Evolutionary conservation across 768 basidiomycete genomes (phyloP), one percentile per base, ranked within the genome.

Genomic region (Trametes cinnabarina): DNA sequence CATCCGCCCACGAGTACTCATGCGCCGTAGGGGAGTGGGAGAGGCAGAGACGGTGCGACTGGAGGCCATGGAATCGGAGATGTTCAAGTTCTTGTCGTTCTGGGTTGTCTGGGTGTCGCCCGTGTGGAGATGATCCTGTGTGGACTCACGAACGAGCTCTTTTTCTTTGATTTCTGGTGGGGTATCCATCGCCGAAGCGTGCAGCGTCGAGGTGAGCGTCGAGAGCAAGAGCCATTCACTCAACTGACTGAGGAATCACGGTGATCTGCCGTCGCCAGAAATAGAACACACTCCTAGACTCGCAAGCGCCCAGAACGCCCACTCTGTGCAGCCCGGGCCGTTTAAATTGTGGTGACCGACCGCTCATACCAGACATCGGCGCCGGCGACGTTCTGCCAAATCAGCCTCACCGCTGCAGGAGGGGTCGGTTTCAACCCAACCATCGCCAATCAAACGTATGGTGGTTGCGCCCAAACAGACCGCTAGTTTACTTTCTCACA

Each of bases 171-270:
- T 20, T 39, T 46, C 51, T 8, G 35, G 50, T 11, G 50, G 28
- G 19, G 51, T 47, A 23, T 37, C 50, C 60, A 61, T 61, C 22
- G 55, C 26, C 49, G 54, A 9, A 7, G 35, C 37, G 20, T 39
- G 35, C 42, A 34, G 43, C 41, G 54, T 40, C 46, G 46, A 28
- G 54, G 49, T 47, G 49, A 41, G 35, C 37, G 41, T 50, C 25
- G 43, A 26, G 50, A 30, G 50, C 42, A 47, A 41, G 37, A 50
- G 35, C 20, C 50, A 44, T 20, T n/a, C n/a, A n/a, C 23, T 12
- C 28, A 15, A 30, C 28, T 4, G 47, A 11, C 35, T 23, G 30
- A 43, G 39, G 23, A 57, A 22, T 42, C 11, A 25, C 52, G 28
- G 26, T 1, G 3, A 4, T 8, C 30, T 12, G 30, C 12, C 30